Conservation (phyloP, 768 basidiomycete genomes). For the Kwoniella newhampshirensis region DNA sequence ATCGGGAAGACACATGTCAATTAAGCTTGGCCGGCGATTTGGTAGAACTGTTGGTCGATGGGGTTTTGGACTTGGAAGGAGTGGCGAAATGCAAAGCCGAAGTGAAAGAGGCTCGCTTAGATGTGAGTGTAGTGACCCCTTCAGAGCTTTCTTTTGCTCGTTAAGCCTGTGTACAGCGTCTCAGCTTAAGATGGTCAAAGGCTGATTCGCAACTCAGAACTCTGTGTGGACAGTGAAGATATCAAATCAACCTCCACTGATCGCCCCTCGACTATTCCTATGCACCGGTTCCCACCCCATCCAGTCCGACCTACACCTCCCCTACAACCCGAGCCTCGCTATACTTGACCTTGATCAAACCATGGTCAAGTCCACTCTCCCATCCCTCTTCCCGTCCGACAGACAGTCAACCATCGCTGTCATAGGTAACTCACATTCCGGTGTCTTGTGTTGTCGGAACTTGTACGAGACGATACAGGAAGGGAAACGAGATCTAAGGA, state of each 20-base stretch:
- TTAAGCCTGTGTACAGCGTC: neutral
- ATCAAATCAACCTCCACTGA: neutral
- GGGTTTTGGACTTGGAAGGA: slow-evolving; percentile 6
- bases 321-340: slow-evolving; percentile 17
- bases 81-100: slow-evolving; percentile 15
- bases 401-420: slow-evolving; percentile 14
- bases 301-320: slow-evolving; percentile 9
- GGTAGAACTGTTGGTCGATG: slow-evolving; percentile 20
- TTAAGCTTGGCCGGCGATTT: slow-evolving; percentile 33
- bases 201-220: slow-evolving; percentile 12
- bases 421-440: slow-evolving; percentile 40
- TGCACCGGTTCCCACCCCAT: slow-evolving; percentile 36
- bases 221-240: slow-evolving; percentile 16
- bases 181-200: neutral
- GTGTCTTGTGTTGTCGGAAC: slow-evolving; percentile 31
- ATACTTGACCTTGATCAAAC: slow-evolving; percentile 31
- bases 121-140: slow-evolving; percentile 16
- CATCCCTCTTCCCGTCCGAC: slow-evolving; percentile 20
- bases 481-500: slow-evolving; percentile 13
- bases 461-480: slow-evolving; percentile 50
- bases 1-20: slow-evolving; percentile 30
- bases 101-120: slow-evolving; percentile 11
- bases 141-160: too few species aligned
- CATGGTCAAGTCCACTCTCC: slow-evolving; percentile 19
- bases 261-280: slow-evolving; percentile 19